Evolutionary conservation across 768 basidiomycete genomes (phyloP).

Genomic region (Paxillus involutus): DNA sequence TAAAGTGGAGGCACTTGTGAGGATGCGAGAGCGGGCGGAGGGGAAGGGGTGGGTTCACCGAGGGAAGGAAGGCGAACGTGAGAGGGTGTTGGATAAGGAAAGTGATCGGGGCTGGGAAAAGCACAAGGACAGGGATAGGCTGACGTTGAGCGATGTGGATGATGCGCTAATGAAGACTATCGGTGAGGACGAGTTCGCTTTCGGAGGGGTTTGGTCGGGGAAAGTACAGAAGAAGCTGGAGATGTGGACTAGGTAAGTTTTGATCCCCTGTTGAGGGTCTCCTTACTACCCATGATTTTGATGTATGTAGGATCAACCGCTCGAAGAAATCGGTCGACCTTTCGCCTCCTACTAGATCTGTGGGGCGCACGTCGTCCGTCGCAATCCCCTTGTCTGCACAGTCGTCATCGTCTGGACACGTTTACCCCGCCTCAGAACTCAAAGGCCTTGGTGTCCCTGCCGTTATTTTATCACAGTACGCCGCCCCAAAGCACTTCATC

Average conservation of each 20-base stretch:
- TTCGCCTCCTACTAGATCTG: slow-evolving; percentile 21
- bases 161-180: slow-evolving; percentile 21
- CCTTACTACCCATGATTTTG: slow-evolving; percentile 1
- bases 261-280: neutral
- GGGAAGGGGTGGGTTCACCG: slow-evolving; percentile 13
- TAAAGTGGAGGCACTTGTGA: slow-evolving; percentile 23
- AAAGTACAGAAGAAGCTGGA: slow-evolving; percentile 48
- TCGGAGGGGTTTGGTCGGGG: slow-evolving; percentile 40
- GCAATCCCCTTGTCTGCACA: slow-evolving; percentile 33
- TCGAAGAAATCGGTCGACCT: slow-evolving; percentile 31
- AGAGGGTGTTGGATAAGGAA: slow-evolving; percentile 27
- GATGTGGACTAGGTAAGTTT: slow-evolving; percentile 47
- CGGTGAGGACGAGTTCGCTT: slow-evolving; percentile 31
- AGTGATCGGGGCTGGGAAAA: slow-evolving; percentile 25
- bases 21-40: slow-evolving; percentile 30
- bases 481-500: neutral
- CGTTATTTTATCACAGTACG: slow-evolving; percentile 41
- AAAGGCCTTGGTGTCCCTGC: slow-evolving; percentile 35
- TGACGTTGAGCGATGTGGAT: slow-evolving; percentile 31
- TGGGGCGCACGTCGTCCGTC: slow-evolving; percentile 26
- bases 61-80: slow-evolving; percentile 25
- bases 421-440: slow-evolving; percentile 25
- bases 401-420: slow-evolving; percentile 34
- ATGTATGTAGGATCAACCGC: slow-evolving; percentile 32
- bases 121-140: slow-evolving; percentile 30